Percentiles rank a stretch among this genome's conserved stretches.
phyloP scores from a whole-genome alignment of 1,139 yeast genomes.

The Nadsonia commutata region DNA sequence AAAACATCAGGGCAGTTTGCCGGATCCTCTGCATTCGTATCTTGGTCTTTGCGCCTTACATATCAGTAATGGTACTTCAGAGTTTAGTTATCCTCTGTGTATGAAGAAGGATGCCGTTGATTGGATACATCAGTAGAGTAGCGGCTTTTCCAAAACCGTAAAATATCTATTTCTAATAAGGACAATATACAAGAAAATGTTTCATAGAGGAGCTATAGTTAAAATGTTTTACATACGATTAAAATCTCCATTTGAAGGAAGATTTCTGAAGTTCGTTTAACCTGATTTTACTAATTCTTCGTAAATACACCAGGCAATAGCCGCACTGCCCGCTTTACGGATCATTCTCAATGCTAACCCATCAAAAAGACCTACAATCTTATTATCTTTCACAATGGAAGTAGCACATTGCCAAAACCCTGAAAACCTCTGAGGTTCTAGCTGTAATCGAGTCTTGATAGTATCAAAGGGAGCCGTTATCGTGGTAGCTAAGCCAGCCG shows the following conservation, averaged over 20 bases:
- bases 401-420: conserved; percentile 27
- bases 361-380: conserved; percentile 50
- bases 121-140: too few species aligned
- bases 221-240: too few species aligned
- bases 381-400: conserved; percentile 40
- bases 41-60: conserved; percentile 26
- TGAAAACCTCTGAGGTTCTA: conserved; percentile 35
- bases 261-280: too few species aligned
- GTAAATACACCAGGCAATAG: conserved; percentile 93
- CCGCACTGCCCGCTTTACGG: conserved; percentile 83
- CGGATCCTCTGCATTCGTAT: conserved; percentile 33
- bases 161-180: too few species aligned
- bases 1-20: conserved; percentile 46
- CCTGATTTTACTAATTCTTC: too few species aligned
- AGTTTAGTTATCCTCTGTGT: neutral
- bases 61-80: conserved; percentile 9
- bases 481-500: conserved; percentile 72
- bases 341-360: conserved; percentile 71
- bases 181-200: too few species aligned
- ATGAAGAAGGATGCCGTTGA: neutral
- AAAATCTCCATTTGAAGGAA: too few species aligned
- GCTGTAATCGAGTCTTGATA: conserved; percentile 79
- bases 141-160: too few species aligned
- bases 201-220: too few species aligned
- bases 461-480: conserved; percentile 94